phyloP scores from a whole-genome alignment of 2,329 filamentous ascomycete species.

The Tolypocladium cylindrosporum region DNA sequence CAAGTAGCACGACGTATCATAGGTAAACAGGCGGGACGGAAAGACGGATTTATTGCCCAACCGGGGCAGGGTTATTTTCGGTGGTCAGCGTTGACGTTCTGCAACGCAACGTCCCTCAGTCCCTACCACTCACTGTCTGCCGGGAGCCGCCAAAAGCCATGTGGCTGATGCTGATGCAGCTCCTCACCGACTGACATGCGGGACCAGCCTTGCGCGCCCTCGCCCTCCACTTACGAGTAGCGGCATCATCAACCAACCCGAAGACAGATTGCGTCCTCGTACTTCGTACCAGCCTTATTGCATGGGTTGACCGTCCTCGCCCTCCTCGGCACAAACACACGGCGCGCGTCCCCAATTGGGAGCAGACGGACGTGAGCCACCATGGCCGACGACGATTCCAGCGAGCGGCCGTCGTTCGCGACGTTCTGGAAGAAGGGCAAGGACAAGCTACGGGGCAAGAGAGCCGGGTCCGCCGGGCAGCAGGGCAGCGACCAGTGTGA shows the following conservation, averaged over 20 bases:
- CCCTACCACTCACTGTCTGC: too few relatives aligned
- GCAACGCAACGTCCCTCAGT: too few relatives aligned
- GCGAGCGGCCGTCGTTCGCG: constrained; percentile 33
- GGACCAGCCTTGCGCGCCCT: not conserved
- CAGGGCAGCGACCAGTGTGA: not conserved
- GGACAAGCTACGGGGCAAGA: constrained; percentile 13
- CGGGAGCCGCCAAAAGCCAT: too few relatives aligned
- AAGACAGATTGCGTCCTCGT: too few relatives aligned
- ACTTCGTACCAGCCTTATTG: too few relatives aligned
- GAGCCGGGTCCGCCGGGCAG: not conserved
- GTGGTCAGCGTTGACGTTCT: too few relatives aligned
- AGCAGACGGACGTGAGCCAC: constrained; percentile 2
- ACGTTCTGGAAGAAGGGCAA: constrained; percentile 36
- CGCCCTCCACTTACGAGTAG: not conserved
- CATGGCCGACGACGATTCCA: constrained; percentile 8
- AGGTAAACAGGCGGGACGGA: too few relatives aligned
- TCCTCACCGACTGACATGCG: not conserved
- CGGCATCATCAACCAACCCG: not conserved
- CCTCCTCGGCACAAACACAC: not conserved
- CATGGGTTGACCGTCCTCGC: not conserved
- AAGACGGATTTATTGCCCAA: too few relatives aligned
- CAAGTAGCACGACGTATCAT: too few relatives aligned
- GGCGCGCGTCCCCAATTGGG: not conserved
- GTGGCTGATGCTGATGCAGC: too few relatives aligned
- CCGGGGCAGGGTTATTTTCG: too few relatives aligned